Evolutionary conservation across 2,329 filamentous ascomycete genomes (phyloP), one percentile per base, ranked within the genome.

Genomic region (Cladosporium halotolerans): DNA sequence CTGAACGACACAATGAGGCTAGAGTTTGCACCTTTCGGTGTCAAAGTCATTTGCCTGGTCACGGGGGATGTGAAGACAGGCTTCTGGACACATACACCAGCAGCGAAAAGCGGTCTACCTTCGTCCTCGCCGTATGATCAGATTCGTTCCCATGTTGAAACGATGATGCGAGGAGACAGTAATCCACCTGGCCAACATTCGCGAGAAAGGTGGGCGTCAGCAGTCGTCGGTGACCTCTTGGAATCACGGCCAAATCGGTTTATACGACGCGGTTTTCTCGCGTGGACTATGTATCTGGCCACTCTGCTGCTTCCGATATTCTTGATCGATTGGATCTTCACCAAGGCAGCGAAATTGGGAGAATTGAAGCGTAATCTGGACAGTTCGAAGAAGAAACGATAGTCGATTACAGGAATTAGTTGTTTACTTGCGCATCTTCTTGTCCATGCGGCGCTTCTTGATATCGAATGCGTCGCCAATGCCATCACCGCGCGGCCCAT

Each of bases 381-480:
- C 4, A 43, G 44, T 34, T 14, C 44, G 14, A 52, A 48, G 34
- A 46, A 46, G 33, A 44, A 19, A 40, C 33, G 23, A 38, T 32
- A 46, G 40, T 39, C 41, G 53, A 39, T 14, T 39, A 39, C 16
- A 39, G 11, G 16, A 14, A 39, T 39, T 39, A 39, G n/a, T 13
- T 39, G 16, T 40, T 52, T 52, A 65, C 52, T 62, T 70, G 56
- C 69, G 67, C 52, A 66, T 66, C 62, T 74, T 73, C 65, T 72
- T 68, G 54, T 60, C 58, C 59, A 64, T 50, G 50, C 66, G 71
- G 74, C 82, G 86, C 63, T 83, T 75, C 68, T 80, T 81, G 74
- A 88, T 88, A 63, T 83, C 83, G 67, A 87, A 90, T 40, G 80
- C 78, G 54, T 90, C 86, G 19, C 91, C 91, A 65, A 74, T 73